Percentiles rank a stretch among this genome's conserved stretches.
phyloP scores from a whole-genome alignment of 2,329 filamentous ascomycete species.

The Thelonectria olida region DNA sequence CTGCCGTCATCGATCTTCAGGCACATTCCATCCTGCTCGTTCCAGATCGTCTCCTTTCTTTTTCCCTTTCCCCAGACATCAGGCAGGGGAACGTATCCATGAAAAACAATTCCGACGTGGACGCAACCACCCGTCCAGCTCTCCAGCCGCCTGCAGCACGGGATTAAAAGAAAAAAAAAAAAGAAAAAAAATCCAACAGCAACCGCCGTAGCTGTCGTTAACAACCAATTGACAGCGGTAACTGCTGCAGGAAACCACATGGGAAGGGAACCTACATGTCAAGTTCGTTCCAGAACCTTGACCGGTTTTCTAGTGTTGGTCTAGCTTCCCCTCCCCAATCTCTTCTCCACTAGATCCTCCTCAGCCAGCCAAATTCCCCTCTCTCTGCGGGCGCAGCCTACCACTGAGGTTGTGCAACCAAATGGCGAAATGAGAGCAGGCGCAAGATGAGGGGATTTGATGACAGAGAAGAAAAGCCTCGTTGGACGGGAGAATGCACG shows the following conservation, averaged over 20 bases:
- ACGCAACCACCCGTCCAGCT: no score
- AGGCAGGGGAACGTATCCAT: no score
- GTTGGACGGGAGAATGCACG: background rate
- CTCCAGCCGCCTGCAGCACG: no score
- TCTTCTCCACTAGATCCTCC: background rate
- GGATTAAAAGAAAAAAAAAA: no score
- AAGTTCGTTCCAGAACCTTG: background rate
- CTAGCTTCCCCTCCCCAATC: background rate
- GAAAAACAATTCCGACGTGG: no score
- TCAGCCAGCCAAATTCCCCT: background rate
- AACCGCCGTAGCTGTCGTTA: no score
- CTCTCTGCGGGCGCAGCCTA: no score
- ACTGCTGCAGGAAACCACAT: background rate
- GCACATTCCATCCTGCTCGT: background rate
- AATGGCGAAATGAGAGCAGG: background rate
- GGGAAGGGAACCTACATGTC: background rate
- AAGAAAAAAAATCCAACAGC: no score
- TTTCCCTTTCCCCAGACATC: background rate
- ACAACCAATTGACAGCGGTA: background rate
- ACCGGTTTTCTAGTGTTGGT: background rate
- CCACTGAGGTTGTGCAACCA: background rate
- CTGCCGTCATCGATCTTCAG: constrained; percentile 1
- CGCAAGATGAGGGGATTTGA: background rate
- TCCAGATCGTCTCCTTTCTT: background rate
- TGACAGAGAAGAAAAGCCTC: background rate